Percentiles rank a stretch among this genome's conserved stretches.
These are phyloP conservation scores for Aureoboletus auriporus DNA, from an alignment of 768 basidiomycete species.

Conservation along the genomic window DNA sequence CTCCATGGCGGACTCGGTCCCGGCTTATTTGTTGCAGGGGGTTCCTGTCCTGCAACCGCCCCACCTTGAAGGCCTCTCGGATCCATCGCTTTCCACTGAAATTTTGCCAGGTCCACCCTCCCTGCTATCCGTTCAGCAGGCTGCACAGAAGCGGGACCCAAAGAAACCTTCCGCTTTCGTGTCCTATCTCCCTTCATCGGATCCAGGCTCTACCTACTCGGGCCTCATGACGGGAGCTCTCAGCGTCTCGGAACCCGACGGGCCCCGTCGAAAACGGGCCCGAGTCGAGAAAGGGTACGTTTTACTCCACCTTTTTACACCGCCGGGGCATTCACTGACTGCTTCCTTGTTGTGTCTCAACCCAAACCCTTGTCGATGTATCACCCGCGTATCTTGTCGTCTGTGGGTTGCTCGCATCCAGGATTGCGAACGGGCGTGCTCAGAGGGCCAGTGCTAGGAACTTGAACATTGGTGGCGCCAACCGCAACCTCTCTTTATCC, in stretches of 20 bases:
- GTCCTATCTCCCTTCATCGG: slow-evolving; percentile 80
- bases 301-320: slow-evolving; percentile 20
- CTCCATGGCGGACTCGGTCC: slow-evolving; percentile 57
- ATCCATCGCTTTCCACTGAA: slow-evolving; percentile 81
- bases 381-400: slow-evolving; percentile 6
- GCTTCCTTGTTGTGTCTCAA: slow-evolving; percentile 18
- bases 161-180: slow-evolving; percentile 65
- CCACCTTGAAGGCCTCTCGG: slow-evolving; percentile 68
- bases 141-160: slow-evolving; percentile 72
- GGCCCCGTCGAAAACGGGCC: slow-evolving; percentile 67
- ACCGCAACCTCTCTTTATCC: slow-evolving; percentile 29
- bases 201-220: slow-evolving; percentile 87
- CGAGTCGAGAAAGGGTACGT: slow-evolving; percentile 72
- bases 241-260: slow-evolving; percentile 53
- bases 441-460: slow-evolving; percentile 70
- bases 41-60: slow-evolving; percentile 71
- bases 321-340: slow-evolving; percentile 21
- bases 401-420: slow-evolving; percentile 24
- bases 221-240: slow-evolving; percentile 67
- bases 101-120: slow-evolving; percentile 87
- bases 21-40: slow-evolving; percentile 69
- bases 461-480: slow-evolving; percentile 43
- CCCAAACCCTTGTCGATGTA: slow-evolving; percentile 28
- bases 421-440: slow-evolving; percentile 60
- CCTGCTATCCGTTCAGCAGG: slow-evolving; percentile 64